Evolutionary conservation across 148 eudicot species (phyloP), one percentile per base, ranked within the genome.

Genomic region (Bassia scoparia): DNA sequence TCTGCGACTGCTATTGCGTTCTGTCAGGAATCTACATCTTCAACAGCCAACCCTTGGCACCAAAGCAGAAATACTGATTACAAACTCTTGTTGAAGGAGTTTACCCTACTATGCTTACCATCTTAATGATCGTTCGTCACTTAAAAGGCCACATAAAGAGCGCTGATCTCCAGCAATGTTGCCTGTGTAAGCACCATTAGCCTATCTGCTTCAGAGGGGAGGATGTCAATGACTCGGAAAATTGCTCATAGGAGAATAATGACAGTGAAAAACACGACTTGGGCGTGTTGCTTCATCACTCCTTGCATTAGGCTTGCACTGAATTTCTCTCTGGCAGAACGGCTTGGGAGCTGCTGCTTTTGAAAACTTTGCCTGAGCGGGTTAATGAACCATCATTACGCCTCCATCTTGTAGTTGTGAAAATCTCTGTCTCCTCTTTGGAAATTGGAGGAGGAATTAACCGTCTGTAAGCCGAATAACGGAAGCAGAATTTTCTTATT

Each of bases 11-110:
- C 56, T 81, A 65, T 52, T 72, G 14, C 17, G 37, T 21, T 21
- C 50, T 68, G 61, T n/a, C 71, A 44, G 6, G 75, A 46, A 64
- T 70, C 58, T 0, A 87, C 68, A 35, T 85, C 86, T 46, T 90
- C 88, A 3, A 79, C 81, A 26, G n/a, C 85, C 29, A 91, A 68
- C 66, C 96, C 91, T 76, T 88, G 93, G 90, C 89, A 16, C 98
- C 98, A 68, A 89, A 91, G 73, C 98, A 94, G 73, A 94, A 81
- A 70, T 87, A 91, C n/a, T 84, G 87, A 69, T 91, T 89, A 85
- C 80, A 79, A 71, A 71, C 80, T 80, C 82, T 83, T n/a, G 59
- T 83, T 89, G 26, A 86, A 83, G 1, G 98, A 84, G 35, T n/a
- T 63, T 2, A 31, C 64, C 70, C 80, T 76, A 26, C 77, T 76